These are phyloP conservation scores for Monosporascus sp. DNA, from an alignment of 2,329 filamentous ascomycete species.

Conservation along the genomic window DNA sequence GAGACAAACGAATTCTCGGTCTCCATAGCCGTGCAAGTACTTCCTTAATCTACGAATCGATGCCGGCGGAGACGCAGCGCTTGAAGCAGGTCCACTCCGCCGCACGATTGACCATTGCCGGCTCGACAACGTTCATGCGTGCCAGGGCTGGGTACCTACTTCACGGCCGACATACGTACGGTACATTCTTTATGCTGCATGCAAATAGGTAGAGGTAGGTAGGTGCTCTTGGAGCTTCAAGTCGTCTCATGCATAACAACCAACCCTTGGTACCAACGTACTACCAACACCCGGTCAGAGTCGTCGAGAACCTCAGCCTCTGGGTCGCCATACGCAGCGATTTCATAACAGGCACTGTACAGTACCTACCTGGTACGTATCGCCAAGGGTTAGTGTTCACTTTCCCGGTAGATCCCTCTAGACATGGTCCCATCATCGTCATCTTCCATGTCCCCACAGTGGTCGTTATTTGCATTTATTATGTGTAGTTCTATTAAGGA, in stretches of 20 bases:
- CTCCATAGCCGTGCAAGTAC: slow-evolving; percentile 2
- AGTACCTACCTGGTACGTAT: slow-evolving; percentile 12
- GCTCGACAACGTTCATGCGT: not conserved
- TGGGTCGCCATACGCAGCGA: not conserved
- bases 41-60: slow-evolving; percentile 5
- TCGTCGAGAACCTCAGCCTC: not conserved
- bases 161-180: not conserved
- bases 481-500: slow-evolving; percentile 13
- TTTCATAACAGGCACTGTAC: slow-evolving; percentile 11
- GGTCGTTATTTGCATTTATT: slow-evolving; percentile 17
- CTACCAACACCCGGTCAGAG: not conserved
- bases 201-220: not conserved
- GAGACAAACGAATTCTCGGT: slow-evolving; percentile 11
- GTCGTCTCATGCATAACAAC: not conserved
- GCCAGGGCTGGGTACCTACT: not conserved
- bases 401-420: slow-evolving; percentile 18
- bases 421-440: slow-evolving; percentile 18
- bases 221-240: not conserved
- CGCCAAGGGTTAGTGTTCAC: slow-evolving; percentile 13
- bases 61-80: slow-evolving; percentile 16
- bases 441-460: slow-evolving; percentile 18
- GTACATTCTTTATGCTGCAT: not conserved
- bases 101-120: not conserved
- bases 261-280: not conserved
- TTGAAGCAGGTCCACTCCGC: slow-evolving; percentile 19